Conservation (phyloP, 176 grass and related monocot species). For the Pontederia paniculata region DNA sequence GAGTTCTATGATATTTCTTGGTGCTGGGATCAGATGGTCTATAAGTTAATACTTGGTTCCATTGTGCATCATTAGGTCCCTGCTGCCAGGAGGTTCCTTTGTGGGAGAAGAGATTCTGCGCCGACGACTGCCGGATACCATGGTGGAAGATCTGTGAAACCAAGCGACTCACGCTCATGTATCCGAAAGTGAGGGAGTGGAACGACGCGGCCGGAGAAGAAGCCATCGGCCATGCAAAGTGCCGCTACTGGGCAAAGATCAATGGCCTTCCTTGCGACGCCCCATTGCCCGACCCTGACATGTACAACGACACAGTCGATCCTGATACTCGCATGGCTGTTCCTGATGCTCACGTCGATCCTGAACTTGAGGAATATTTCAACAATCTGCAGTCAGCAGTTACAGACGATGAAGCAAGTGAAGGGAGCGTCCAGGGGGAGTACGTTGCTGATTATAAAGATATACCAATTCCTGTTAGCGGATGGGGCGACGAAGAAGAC, state of each 20-base stretch:
- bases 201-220: conserved; percentile 53
- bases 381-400: conserved; percentile 25
- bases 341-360: too few species aligned
- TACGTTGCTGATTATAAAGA: conserved; percentile 43
- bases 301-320: conserved; percentile 54
- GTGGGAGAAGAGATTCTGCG: too few species aligned
- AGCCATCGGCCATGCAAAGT: conserved; percentile 49
- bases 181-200: conserved; percentile 43
- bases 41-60: too few species aligned
- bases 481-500: conserved; percentile 44
- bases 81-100: conserved; percentile 35
- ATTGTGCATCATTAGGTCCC: conserved; percentile 15
- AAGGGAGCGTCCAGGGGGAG: conserved; percentile 37
- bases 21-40: too few species aligned
- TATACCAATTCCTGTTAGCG: conserved; percentile 54
- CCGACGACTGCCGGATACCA: too few species aligned
- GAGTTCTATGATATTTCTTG: too few species aligned
- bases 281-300: conserved; percentile 50
- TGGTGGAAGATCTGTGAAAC: too few species aligned
- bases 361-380: conserved; percentile 48
- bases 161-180: conserved; percentile 45
- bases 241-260: conserved; percentile 41
- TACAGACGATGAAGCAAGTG: conserved; percentile 23
- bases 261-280: conserved; percentile 36
- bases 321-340: conserved; percentile 31